Evolutionary conservation across 2,329 filamentous ascomycete species (phyloP).

Genomic region (Penicillium olsonii): DNA sequence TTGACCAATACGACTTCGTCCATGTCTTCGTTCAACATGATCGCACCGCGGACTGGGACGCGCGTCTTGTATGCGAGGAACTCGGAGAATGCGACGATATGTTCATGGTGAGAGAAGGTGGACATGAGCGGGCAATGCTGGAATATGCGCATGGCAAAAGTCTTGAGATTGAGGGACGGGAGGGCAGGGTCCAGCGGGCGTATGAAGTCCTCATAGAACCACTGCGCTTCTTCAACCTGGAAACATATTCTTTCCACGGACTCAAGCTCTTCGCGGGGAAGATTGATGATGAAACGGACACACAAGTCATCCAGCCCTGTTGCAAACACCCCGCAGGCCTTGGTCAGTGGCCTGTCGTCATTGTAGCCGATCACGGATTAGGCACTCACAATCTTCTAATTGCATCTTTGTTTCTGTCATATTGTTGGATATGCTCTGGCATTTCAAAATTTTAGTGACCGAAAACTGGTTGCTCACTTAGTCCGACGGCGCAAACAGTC

Average conservation of each 20-base stretch:
- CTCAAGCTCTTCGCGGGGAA: constrained; percentile 85
- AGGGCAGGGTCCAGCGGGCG: constrained; percentile 82
- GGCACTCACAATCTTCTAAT: constrained; percentile 79
- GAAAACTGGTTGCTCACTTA: constrained; percentile 25
- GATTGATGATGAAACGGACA: constrained; percentile 96
- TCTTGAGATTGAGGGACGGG: constrained; percentile 80
- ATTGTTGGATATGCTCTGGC: constrained; percentile 59
- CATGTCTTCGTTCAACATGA: constrained; percentile 92
- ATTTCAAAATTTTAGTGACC: constrained; percentile 53
- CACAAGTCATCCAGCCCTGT: constrained; percentile 95
- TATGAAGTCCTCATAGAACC: constrained; percentile 99
- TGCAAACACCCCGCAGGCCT: constrained; percentile 9
- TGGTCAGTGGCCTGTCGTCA: constrained; percentile 23
- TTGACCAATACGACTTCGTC: constrained; percentile 91
- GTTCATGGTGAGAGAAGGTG: constrained; percentile 73
- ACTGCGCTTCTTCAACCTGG: constrained; percentile 98
- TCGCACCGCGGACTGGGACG: constrained; percentile 90
- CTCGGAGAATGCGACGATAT: constrained; percentile 81
- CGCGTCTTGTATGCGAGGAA: constrained; percentile 94
- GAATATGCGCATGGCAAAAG: constrained; percentile 88
- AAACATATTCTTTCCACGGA: constrained; percentile 95
- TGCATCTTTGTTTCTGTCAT: constrained; percentile 80
- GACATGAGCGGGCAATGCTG: constrained; percentile 89
- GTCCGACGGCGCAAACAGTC: constrained; percentile 23
- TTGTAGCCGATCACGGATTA: constrained; percentile 1